A percentile compares a stretch with the other conserved stretches of the same genome.
These are phyloP conservation scores for Plasmodium blacklocki DNA, from an alignment of 169 alveolate species.

Conservation along the genomic window DNA sequence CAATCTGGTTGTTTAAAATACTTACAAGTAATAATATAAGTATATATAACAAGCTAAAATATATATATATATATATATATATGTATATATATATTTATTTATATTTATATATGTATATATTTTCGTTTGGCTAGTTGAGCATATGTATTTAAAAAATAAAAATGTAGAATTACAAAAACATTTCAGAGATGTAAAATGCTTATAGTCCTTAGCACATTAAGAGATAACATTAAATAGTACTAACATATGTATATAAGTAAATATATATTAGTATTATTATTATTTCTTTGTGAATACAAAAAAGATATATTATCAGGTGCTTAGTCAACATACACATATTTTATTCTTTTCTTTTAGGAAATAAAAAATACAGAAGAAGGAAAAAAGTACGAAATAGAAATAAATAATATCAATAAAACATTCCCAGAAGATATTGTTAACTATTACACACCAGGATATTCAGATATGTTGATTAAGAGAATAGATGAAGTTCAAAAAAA, in stretches of 20 bases:
- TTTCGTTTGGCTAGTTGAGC: too few species aligned
- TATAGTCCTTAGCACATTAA: too few species aligned
- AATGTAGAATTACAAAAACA: too few species aligned
- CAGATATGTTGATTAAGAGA: constrained; percentile 64
- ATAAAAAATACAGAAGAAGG: constrained; percentile 56
- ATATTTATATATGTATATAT: neutral
- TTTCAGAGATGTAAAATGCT: too few species aligned
- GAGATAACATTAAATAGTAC: too few species aligned
- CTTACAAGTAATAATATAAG: constrained; percentile 26
- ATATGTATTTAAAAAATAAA: too few species aligned
- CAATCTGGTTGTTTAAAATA: constrained; percentile 63
- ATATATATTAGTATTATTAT: too few species aligned
- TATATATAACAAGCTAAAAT: neutral
- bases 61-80: neutral
- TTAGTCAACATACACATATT: too few species aligned
- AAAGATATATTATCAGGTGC: too few species aligned
- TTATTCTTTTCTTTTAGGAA: constrained; percentile 16
- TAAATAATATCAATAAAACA: constrained; percentile 38
- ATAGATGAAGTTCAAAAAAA: constrained; percentile 61
- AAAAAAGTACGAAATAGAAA: constrained; percentile 51
- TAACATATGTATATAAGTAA: too few species aligned
- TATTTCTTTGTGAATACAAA: too few species aligned
- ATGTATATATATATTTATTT: neutral
- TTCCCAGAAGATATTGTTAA: constrained; percentile 67
- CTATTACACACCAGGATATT: constrained; percentile 76